A percentile compares a stretch with the other conserved stretches of the same genome.
Evolutionary conservation across 306 rosid genomes (phyloP).

Genomic region (Arachis stenosperma): DNA sequence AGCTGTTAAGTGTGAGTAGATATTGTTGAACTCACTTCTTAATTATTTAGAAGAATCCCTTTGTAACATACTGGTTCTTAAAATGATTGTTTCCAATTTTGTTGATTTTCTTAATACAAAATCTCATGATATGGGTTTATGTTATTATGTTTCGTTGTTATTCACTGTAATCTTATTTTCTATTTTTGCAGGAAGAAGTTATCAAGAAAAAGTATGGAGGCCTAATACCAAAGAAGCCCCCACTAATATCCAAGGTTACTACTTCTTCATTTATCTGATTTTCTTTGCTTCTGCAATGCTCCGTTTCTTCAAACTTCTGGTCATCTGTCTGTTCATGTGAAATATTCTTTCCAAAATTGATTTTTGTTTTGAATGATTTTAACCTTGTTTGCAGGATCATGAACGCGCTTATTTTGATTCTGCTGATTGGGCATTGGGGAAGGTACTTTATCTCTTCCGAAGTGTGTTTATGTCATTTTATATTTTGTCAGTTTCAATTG

Average conservation of each 20-base stretch:
- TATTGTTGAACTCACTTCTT: constrained; percentile 30
- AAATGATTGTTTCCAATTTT: neutral
- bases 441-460: constrained; percentile 55
- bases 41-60: constrained; percentile 12
- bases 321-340: constrained; percentile 25
- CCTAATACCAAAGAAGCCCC: constrained; percentile 83
- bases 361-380: constrained; percentile 30
- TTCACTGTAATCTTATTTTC: constrained; percentile 2
- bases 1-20: constrained; percentile 1
- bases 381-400: constrained; percentile 68
- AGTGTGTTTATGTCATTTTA: constrained; percentile 4
- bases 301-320: neutral
- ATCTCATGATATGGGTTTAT: constrained; percentile 23
- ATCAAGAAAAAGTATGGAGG: constrained; percentile 95
- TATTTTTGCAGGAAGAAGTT: constrained; percentile 68
- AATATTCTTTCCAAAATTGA: constrained; percentile 22
- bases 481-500: constrained; percentile 1
- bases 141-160: constrained; percentile 35
- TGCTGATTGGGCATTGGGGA: constrained; percentile 99
- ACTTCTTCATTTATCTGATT: constrained; percentile 14
- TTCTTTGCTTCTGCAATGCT: constrained; percentile 6
- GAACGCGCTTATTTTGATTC: constrained; percentile 98
- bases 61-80: neutral
- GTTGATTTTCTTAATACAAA: constrained; percentile 26
- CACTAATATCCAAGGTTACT: constrained; percentile 91